Percentiles rank a stretch among this genome's conserved stretches.
Evolutionary conservation across 768 basidiomycete genomes (phyloP).

Genomic region (Sarcodon aspratus): DNA sequence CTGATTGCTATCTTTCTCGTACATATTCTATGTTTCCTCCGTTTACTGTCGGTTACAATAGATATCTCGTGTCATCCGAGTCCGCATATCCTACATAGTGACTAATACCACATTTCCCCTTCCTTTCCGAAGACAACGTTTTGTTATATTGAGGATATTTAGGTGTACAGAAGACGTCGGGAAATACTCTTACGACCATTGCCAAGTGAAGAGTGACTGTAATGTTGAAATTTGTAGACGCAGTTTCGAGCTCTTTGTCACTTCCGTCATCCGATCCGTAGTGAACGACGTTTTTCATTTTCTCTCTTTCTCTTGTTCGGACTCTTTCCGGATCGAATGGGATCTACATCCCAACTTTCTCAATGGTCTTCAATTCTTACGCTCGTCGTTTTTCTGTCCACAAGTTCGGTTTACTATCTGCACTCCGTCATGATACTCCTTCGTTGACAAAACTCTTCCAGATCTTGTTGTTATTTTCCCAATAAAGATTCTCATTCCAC

Average conservation of each 20-base stretch:
- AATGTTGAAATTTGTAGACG: neutral
- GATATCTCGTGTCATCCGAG: neutral
- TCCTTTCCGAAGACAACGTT: neutral
- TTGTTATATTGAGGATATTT: neutral
- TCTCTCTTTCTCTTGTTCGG: neutral
- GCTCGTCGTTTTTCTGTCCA: constrained; percentile 14
- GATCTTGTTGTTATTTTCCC: constrained; percentile 16
- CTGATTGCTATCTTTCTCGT: no score
- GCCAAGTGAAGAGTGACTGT: neutral
- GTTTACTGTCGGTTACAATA: neutral
- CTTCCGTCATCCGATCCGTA: neutral
- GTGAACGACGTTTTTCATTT: neutral
- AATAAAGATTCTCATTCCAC: constrained; percentile 9
- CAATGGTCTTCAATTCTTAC: constrained; percentile 14
- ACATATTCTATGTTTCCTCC: no score
- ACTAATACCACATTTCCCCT: neutral
- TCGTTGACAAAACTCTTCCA: constrained; percentile 1
- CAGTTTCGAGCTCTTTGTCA: neutral
- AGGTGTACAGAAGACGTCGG: neutral
- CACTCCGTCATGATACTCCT: neutral
- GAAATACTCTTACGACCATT: neutral
- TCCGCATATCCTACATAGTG: no score
- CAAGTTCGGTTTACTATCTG: constrained; percentile 9
- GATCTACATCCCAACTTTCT: neutral
- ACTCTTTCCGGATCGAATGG: neutral